Evolutionary conservation across 2,329 filamentous ascomycete species (phyloP), one percentile per base, ranked within the genome.

Genomic region (Aureobasidium musti): DNA sequence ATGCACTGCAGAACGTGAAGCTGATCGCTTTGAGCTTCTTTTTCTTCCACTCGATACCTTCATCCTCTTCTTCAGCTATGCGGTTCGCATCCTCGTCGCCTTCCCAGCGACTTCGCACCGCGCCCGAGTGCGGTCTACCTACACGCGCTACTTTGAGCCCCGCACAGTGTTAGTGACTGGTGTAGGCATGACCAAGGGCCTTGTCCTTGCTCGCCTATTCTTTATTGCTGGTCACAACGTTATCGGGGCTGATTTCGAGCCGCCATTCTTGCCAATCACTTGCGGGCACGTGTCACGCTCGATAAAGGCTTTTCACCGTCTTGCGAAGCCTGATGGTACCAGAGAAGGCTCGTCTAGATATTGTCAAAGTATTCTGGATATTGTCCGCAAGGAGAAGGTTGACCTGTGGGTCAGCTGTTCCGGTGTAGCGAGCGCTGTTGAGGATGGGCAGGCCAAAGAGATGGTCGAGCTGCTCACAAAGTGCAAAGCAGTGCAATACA

Each of bases 371-470:
- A 75, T 92, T 3, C 74, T 90, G 1, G 77, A 84, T 10, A 82
- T 92, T 30, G 81, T 91, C 47, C 73, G 80, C 6, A 74, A 77
- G 0, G 88, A 92, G 69, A 79, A 82, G 0, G 82, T 91, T 5
- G 84, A 91, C 66, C 76, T 92, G 3, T 93, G 90, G 89, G 85
- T 92, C 3, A 87, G 86, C 23, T 91, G 89, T 71, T 91, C 89
- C 0, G 87, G 86, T n/a, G 86, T 89, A 10, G 82, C 84, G 1
- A 86, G 84, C 0, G 87, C 87, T 0, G 76, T 89, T 14, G 86
- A 90, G 71, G 90, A 92, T 73, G 89, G 86, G 0, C 76, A 83
- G 41, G 88, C 87, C 1, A 87, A 86, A 69, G 84, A 89, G 66
- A 77, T 82, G 2, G 77, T 91, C 21, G 86, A 90, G 70, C 77